Conservation (phyloP, 2,329 filamentous ascomycete genomes). For the Dactylellina parvicollis region DNA sequence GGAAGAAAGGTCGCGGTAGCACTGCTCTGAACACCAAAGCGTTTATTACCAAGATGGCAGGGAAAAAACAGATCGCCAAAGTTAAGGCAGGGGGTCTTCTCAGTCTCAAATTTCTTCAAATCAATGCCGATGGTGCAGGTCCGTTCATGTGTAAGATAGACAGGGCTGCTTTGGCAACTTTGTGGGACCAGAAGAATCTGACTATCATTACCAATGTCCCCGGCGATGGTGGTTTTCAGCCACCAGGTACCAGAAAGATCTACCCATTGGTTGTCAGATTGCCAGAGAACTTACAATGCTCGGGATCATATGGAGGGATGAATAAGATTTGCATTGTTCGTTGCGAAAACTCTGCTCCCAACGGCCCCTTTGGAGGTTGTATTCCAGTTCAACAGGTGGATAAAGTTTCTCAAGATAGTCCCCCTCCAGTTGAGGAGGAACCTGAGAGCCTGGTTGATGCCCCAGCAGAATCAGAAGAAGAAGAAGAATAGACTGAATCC, state of each 20-base stretch:
- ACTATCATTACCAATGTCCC: conserved; percentile 36
- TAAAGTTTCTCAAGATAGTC: background rate
- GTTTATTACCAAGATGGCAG: background rate
- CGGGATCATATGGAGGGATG: conserved; percentile 70
- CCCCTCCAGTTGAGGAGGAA: background rate
- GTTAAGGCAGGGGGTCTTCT: conserved; percentile 69
- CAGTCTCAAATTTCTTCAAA: conserved; percentile 69
- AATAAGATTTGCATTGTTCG: conserved; percentile 71
- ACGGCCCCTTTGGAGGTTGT: conserved; percentile 72
- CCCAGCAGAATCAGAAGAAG: background rate
- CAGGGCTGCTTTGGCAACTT: conserved; percentile 68
- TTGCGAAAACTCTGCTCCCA: conserved; percentile 70
- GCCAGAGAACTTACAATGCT: conserved; percentile 62
- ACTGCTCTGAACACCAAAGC: conserved; percentile 3
- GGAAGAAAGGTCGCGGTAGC: conserved; percentile 58
- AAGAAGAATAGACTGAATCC: too few species aligned
- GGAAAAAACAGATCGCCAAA: conserved; percentile 65
- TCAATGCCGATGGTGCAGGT: conserved; percentile 43
- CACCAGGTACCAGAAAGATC: conserved; percentile 15
- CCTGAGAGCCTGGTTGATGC: background rate
- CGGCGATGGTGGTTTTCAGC: conserved; percentile 10
- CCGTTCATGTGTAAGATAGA: conserved; percentile 74
- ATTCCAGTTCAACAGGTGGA: conserved; percentile 66
- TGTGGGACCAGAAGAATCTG: conserved; percentile 58
- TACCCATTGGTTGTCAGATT: conserved; percentile 14